phyloP scores from a whole-genome alignment of 148 eudicot species.

The Oxyria digyna region DNA sequence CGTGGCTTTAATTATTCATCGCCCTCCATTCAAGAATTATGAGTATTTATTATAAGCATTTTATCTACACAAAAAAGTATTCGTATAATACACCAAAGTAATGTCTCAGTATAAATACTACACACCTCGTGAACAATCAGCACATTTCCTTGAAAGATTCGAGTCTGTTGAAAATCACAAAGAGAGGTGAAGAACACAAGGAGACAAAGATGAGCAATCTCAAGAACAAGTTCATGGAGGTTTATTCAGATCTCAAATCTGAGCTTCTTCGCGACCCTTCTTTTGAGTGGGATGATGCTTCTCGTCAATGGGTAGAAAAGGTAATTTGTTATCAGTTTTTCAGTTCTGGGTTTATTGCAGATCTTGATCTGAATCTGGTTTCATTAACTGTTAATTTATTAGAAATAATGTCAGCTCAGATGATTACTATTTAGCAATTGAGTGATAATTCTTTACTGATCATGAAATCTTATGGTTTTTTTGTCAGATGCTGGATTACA shows the following conservation, averaged over 20 bases:
- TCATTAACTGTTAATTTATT: too few relatives aligned
- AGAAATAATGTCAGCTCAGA: not conserved
- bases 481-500: slow-evolving; percentile 27
- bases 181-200: not conserved
- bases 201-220: slow-evolving; percentile 8
- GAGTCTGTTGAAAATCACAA: not conserved
- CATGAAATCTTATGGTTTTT: too few relatives aligned
- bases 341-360: not conserved
- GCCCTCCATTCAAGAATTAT: too few relatives aligned
- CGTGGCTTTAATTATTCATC: too few relatives aligned
- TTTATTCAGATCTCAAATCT: slow-evolving; percentile 26
- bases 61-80: not conserved
- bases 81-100: too few relatives aligned
- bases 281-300: slow-evolving; percentile 27
- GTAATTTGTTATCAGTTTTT: slow-evolving; percentile 6
- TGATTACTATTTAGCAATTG: not conserved
- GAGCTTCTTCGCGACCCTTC: slow-evolving; percentile 33
- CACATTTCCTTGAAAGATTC: not conserved
- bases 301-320: slow-evolving; percentile 37
- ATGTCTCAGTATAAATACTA: not conserved
- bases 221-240: slow-evolving; percentile 20
- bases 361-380: not conserved
- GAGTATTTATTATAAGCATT: not conserved
- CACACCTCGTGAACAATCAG: not conserved
- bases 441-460: not conserved